Conservation (phyloP, 345 rosid genomes). For the Populus ilicifolia region DNA sequence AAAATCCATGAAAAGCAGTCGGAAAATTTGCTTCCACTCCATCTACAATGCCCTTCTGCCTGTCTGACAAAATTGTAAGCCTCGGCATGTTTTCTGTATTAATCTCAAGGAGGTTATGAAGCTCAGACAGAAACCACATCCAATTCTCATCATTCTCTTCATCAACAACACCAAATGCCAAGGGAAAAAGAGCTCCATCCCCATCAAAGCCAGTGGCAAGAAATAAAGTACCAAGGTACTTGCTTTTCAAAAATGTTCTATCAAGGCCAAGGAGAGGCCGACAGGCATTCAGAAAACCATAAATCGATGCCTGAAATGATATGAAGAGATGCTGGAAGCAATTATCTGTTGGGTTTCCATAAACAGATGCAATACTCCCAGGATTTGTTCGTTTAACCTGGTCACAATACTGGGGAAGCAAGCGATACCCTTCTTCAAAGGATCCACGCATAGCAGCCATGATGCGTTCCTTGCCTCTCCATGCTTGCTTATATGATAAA, state of each 20-base stretch:
- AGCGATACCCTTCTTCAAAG: conserved; percentile 90
- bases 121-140: conserved; percentile 99
- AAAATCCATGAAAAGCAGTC: conserved; percentile 93
- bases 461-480: conserved; percentile 99
- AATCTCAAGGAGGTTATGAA: conserved; percentile 84
- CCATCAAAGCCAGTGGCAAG: conserved; percentile 97
- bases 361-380: conserved; percentile 86
- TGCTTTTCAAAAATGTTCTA: conserved; percentile 79
- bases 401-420: conserved; percentile 92
- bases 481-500: conserved; percentile 94
- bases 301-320: conserved; percentile 95
- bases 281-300: conserved; percentile 92
- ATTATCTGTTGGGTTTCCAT: conserved; percentile 62
- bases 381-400: conserved; percentile 88
- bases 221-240: conserved; percentile 89
- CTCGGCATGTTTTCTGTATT: conserved; percentile 97
- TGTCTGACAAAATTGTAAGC: conserved; percentile 88
- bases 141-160: conserved; percentile 97
- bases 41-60: conserved; percentile 83
- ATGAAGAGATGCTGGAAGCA: conserved; percentile 96
- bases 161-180: conserved; percentile 93
- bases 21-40: conserved; percentile 93
- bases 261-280: conserved; percentile 92
- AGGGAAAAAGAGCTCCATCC: conserved; percentile 85
- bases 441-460: conserved; percentile 99